These are phyloP conservation scores for Suhomyces choctaworum DNA, from an alignment of 1,139 yeast species.

Conservation along the genomic window DNA sequence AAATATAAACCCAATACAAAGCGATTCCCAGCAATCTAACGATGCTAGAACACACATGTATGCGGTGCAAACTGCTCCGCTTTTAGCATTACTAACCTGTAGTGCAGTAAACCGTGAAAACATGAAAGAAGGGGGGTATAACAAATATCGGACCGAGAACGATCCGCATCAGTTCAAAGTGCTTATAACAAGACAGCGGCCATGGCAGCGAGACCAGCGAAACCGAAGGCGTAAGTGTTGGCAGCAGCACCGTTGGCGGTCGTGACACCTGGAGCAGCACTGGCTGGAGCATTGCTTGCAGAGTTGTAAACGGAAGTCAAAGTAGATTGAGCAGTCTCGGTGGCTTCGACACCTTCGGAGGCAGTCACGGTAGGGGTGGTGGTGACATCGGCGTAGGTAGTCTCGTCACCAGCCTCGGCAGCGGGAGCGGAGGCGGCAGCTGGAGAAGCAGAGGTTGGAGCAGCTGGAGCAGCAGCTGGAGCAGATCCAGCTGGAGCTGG, in stretches of 20 bases:
- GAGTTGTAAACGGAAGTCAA: conserved; percentile 27
- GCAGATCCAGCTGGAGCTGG: conserved; percentile 23
- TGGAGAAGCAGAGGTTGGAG: conserved; percentile 13
- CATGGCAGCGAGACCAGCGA: conserved; percentile 46
- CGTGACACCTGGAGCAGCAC: conserved; percentile 20
- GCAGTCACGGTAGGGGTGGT: conserved; percentile 37
- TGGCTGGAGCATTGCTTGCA: conserved; percentile 16
- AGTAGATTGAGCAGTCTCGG: conserved; percentile 37
- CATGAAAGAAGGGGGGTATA: background rate
- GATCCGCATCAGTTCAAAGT: background rate
- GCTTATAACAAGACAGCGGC: conserved; percentile 45
- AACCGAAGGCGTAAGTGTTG: conserved; percentile 34
- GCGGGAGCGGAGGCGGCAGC: conserved; percentile 11
- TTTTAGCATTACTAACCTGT: conserved; percentile 8
- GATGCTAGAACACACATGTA: conserved; percentile 3
- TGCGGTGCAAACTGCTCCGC: background rate
- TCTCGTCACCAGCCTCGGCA: conserved; percentile 15
- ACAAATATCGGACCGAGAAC: conserved; percentile 1
- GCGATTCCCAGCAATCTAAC: conserved; percentile 5
- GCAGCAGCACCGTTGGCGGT: conserved; percentile 30
- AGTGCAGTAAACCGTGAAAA: conserved; percentile 4
- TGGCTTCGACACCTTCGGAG: conserved; percentile 38
- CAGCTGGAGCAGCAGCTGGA: conserved; percentile 24
- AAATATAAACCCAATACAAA: conserved; percentile 1
- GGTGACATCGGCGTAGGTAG: conserved; percentile 23